Base-by-base conservation (phyloP, 169 alveolate genomes). In the Cryptosporidium baileyi region DNA sequence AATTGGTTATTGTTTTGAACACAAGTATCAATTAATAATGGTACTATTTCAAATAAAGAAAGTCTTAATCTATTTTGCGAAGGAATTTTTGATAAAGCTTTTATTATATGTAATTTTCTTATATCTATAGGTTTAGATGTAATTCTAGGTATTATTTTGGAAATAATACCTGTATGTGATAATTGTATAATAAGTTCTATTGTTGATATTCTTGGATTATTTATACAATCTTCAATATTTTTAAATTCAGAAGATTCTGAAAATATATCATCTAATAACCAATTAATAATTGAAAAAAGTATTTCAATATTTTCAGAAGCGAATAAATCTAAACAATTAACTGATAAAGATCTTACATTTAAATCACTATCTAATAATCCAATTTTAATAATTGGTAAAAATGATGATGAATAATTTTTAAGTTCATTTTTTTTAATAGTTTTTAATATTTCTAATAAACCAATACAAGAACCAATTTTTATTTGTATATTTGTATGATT, bases 401-500 rank as follows among this genome's bases (percentile, higher is more conserved):
- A 51, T 11, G 74, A 74, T 2, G 36, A 15, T 5, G 24, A 34
- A 9, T 32, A 57, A 1, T 26, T 28, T 13, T 32, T 40, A 24
- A 74, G 17, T 1, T 74, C 85, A 13, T 22, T 38, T 43, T 43
- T 74, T 24, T 15, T 51, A 7, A 74, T 17, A 4, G 40, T 38
- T 47, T 36, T 74, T 22, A 74, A 41, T 11, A 74, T 38, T 47
- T 74, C 85, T 44, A 74, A n/a, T 17, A 74, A 52, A 4, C 85
- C 85, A 24, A 57, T 17, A n/a, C 85, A 74, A 2, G 85, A 36
- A 24, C 85, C 85, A 17, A 74, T 13, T 19, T 67, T 74, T 7
- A 38, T 67, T 11, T 67, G 54, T 11, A 15, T 40, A 15, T 45
- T 61, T 1, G 28, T n/a, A 30, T 61, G 47, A 5, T 17, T 28